A percentile compares a stretch with the other conserved stretches of the same genome.
Evolutionary conservation across 164 flowering plant species (phyloP).

Genomic region (Platanus orientalis): DNA sequence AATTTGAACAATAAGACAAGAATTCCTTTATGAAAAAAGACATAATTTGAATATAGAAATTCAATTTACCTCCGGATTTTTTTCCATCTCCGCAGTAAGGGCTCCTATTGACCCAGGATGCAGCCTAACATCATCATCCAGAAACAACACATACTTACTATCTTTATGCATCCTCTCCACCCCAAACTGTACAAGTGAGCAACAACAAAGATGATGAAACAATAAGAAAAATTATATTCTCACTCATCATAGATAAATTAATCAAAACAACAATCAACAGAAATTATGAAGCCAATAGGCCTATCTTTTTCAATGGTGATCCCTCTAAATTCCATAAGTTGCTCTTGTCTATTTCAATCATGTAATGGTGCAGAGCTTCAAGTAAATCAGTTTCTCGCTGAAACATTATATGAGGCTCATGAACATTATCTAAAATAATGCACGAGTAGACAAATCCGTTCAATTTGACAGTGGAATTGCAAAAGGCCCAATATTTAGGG

Average conservation of each 20-base stretch:
- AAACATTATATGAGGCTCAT: too few species aligned
- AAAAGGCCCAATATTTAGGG: too few species aligned
- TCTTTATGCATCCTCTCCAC: constrained; percentile 90
- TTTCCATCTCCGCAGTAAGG: constrained; percentile 88
- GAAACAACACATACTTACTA: constrained; percentile 83
- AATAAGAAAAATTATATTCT: neutral
- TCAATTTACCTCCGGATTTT: constrained; percentile 75
- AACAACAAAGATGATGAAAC: neutral
- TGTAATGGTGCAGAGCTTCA: too few species aligned
- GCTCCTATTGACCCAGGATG: constrained; percentile 96
- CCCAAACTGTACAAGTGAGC: constrained; percentile 57
- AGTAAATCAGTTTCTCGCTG: too few species aligned
- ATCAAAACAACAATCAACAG: neutral
- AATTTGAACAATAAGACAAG: neutral
- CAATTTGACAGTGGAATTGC: too few species aligned
- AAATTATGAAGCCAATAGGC: neutral
- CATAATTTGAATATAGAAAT: neutral
- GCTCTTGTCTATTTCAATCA: neutral
- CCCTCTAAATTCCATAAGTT: neutral
- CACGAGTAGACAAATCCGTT: too few species aligned
- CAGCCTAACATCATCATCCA: constrained; percentile 96
- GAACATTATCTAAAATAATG: too few species aligned
- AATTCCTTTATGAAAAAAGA: neutral
- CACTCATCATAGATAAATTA: neutral
- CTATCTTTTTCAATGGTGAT: neutral